Evolutionary conservation across 257 asterid genomes (phyloP).

Genomic region (Solanum sitiens): DNA sequence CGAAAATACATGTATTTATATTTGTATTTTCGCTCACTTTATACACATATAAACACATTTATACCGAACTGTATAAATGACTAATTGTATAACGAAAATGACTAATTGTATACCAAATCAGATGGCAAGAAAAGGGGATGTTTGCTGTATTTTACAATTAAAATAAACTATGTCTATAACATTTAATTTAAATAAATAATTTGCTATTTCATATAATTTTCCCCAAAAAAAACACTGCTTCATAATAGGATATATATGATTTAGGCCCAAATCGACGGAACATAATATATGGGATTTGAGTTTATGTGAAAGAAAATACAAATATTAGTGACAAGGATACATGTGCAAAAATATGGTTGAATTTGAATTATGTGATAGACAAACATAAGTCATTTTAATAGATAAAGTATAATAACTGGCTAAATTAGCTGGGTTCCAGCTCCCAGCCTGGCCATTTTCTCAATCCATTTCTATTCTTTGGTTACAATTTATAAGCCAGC

Average conservation of each 20-base stretch:
- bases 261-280: background rate
- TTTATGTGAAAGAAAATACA: background rate
- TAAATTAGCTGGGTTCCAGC: background rate
- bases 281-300: background rate
- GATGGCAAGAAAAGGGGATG: too few relatives aligned
- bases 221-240: background rate
- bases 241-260: background rate
- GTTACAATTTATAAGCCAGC: background rate
- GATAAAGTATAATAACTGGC: background rate
- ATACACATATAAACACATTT: too few relatives aligned
- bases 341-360: background rate
- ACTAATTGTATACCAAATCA: too few relatives aligned
- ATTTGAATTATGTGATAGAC: background rate
- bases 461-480: background rate
- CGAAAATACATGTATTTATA: too few relatives aligned
- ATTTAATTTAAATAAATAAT: too few relatives aligned
- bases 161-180: too few relatives aligned
- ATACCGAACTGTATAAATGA: too few relatives aligned
- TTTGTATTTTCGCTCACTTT: too few relatives aligned
- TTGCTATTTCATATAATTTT: too few relatives aligned
- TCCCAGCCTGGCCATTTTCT: background rate
- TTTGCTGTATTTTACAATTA: too few relatives aligned
- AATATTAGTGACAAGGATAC: background rate
- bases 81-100: too few relatives aligned
- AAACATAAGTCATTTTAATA: background rate